These are phyloP conservation scores for Cordyceps cicadae DNA, from an alignment of 2,329 filamentous ascomycete species.

Conservation along the genomic window DNA sequence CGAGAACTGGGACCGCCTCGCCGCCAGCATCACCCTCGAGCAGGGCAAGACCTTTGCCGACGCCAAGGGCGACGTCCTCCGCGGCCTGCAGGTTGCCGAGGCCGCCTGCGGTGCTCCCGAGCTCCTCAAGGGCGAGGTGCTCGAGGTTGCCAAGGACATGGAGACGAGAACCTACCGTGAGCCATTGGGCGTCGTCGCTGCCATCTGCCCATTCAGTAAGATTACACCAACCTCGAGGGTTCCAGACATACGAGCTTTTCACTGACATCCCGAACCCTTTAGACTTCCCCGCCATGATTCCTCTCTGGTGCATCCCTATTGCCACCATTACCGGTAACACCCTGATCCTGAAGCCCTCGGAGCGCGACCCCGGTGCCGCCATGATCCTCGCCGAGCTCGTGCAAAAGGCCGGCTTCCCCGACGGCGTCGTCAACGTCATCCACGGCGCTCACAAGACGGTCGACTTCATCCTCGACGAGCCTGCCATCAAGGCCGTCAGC, in stretches of 20 bases:
- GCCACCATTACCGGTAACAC: constrained; percentile 80
- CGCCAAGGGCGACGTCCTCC: constrained; percentile 71
- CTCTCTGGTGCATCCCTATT: constrained; percentile 82
- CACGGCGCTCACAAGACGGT: constrained; percentile 75
- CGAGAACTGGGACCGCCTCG: constrained; percentile 77
- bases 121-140: constrained; percentile 71
- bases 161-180: constrained; percentile 77
- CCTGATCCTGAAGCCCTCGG: constrained; percentile 75
- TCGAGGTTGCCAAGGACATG: constrained; percentile 86
- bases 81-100: constrained; percentile 78
- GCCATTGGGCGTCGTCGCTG: constrained; percentile 71
- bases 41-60: constrained; percentile 85
- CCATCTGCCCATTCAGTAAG: constrained; percentile 81
- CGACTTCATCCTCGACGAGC: constrained; percentile 79
- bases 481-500: constrained; percentile 75
- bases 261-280: constrained; percentile 11
- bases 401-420: constrained; percentile 71
- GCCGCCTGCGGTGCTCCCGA: constrained; percentile 73
- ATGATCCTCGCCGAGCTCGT: constrained; percentile 80
- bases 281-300: constrained; percentile 91
- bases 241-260: not conserved
- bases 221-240: constrained; percentile 13
- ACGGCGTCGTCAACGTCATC: constrained; percentile 74
- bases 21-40: constrained; percentile 77
- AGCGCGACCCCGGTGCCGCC: constrained; percentile 73